Evolutionary conservation across 2,329 filamentous ascomycete genomes (phyloP).

Genomic region (Penicillium janthinellum): DNA sequence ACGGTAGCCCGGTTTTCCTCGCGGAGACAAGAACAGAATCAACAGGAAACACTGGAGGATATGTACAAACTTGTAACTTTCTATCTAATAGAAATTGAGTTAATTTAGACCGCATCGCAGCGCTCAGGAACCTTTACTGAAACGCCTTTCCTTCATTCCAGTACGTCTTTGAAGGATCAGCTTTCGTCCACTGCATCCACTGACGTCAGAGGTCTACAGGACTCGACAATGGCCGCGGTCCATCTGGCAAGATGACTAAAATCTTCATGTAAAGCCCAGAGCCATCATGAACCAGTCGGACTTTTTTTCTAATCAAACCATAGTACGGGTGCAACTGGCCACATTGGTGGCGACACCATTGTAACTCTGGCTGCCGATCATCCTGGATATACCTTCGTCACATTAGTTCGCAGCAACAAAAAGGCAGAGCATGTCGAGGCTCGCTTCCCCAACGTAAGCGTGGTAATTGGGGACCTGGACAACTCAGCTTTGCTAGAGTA

Average conservation of each 20-base stretch:
- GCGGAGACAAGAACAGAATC: not conserved
- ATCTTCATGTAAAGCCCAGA: conserved; percentile 18
- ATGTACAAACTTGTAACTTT: not conserved
- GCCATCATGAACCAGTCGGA: not conserved
- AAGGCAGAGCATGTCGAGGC: conserved; percentile 40
- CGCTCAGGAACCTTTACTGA: not conserved
- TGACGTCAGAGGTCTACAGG: not conserved
- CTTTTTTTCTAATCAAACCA: not conserved
- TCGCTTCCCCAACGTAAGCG: conserved; percentile 49
- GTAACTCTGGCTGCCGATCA: conserved; percentile 45
- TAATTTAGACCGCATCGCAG: not conserved
- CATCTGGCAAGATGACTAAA: conserved; percentile 15
- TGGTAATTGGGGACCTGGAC: conserved; percentile 57
- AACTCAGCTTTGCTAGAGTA: conserved; percentile 46
- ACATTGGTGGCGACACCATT: conserved; percentile 54
- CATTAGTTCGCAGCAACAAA: conserved; percentile 41
- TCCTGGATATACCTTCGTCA: conserved; percentile 43
- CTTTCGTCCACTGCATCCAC: not conserved
- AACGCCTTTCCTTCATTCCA: not conserved
- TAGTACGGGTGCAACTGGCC: conserved; percentile 53
- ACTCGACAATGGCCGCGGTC: not conserved
- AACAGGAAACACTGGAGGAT: not conserved
- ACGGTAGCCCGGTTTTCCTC: not conserved
- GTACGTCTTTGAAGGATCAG: not conserved
- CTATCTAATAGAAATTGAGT: not conserved